Percentiles rank a stretch among this genome's conserved stretches.
phyloP scores from a whole-genome alignment of 176 grass and related monocot species.

The Pharus latifolius region DNA sequence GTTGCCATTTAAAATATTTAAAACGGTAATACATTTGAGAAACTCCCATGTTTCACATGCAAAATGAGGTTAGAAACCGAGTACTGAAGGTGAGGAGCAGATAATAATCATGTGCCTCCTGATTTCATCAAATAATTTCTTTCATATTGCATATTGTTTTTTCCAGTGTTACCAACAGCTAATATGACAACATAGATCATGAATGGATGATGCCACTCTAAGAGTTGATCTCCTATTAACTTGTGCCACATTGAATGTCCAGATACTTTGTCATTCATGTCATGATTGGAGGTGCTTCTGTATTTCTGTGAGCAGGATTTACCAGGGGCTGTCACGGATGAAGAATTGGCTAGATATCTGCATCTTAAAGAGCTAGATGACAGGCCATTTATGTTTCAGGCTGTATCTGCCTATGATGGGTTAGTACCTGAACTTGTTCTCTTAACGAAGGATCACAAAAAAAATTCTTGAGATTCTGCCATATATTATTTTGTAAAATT shows the following conservation, averaged over 20 bases:
- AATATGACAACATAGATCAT: background rate
- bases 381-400: constrained; percentile 58
- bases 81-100: background rate
- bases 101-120: background rate
- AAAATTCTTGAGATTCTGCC: background rate
- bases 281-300: constrained; percentile 5
- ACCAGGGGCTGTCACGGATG: constrained; percentile 36
- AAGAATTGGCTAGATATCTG: constrained; percentile 68
- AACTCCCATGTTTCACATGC: background rate
- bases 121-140: background rate
- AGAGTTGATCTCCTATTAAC: background rate
- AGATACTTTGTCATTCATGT: background rate
- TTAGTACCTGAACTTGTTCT: constrained; percentile 25
- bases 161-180: background rate
- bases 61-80: background rate
- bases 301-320: constrained; percentile 47
- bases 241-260: background rate
- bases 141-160: background rate
- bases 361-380: constrained; percentile 74
- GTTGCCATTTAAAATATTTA: background rate
- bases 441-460: background rate
- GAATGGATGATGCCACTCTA: background rate
- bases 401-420: constrained; percentile 85
- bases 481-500: background rate
- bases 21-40: background rate